phyloP scores from a whole-genome alignment of 2,329 filamentous ascomycete genomes.

The Exophiala bonariae region DNA sequence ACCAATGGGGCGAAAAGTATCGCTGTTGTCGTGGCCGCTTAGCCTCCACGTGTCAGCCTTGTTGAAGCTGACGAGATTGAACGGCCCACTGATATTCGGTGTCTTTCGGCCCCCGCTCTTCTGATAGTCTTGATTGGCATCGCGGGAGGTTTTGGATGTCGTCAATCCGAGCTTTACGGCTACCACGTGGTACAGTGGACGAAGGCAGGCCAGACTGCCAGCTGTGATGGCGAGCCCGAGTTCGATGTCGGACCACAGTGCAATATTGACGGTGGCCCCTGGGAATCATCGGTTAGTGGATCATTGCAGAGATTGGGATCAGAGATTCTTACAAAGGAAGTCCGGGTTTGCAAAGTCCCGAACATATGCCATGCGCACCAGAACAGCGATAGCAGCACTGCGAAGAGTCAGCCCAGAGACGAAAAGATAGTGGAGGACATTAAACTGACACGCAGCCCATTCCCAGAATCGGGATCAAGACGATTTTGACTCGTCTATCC shows the following conservation, averaged over 20 bases:
- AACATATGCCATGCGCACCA: slow-evolving; percentile 41
- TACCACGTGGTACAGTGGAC: slow-evolving; percentile 44
- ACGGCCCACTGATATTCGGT: not conserved
- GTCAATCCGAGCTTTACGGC: not conserved
- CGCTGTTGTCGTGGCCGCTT: not conserved
- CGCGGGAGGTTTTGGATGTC: not conserved
- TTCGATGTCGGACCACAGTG: slow-evolving; percentile 44
- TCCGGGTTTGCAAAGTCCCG: slow-evolving; percentile 37
- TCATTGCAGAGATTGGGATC: not conserved
- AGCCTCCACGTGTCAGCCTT: not conserved
- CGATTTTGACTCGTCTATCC: slow-evolving; percentile 51
- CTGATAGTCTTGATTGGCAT: not conserved
- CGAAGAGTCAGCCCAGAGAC: not conserved
- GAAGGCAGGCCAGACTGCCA: slow-evolving; percentile 49
- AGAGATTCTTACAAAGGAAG: slow-evolving; percentile 28
- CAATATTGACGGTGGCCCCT: slow-evolving; percentile 45
- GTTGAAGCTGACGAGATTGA: not conserved
- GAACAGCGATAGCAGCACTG: slow-evolving; percentile 47
- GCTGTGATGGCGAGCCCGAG: slow-evolving; percentile 45
- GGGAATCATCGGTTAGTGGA: not conserved
- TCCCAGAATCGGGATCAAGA: slow-evolving; percentile 54
- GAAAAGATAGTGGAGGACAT: not conserved
- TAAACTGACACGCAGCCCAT: slow-evolving; percentile 49
- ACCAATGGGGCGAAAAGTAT: no score
- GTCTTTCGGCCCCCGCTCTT: not conserved